These are phyloP conservation scores for Hemileccinum impolitum DNA, from an alignment of 768 basidiomycete species.

Conservation along the genomic window DNA sequence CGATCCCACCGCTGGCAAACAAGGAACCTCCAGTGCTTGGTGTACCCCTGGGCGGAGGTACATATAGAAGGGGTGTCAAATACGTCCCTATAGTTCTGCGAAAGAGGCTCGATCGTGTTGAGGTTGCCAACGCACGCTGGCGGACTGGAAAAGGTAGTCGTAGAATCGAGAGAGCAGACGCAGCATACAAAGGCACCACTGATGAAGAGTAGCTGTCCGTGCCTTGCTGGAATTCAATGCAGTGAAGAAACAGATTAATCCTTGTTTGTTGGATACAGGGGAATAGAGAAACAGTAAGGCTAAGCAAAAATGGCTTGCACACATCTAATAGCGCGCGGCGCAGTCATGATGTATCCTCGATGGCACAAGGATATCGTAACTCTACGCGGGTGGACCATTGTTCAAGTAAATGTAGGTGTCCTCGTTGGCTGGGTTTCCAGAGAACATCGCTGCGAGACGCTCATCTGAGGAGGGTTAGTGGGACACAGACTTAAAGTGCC, in stretches of 20 bases:
- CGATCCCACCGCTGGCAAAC: constrained; percentile 15
- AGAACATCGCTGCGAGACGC: constrained; percentile 57
- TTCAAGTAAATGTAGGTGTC: constrained; percentile 71
- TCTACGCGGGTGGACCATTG: constrained; percentile 41
- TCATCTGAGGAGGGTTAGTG: constrained; percentile 42
- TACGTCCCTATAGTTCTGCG: constrained; percentile 69
- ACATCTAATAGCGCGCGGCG: constrained; percentile 6
- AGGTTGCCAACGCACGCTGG: constrained; percentile 79
- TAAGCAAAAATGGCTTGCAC: constrained; percentile 16
- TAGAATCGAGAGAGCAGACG: constrained; percentile 35
- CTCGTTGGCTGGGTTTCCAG: constrained; percentile 65
- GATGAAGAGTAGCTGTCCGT: constrained; percentile 6
- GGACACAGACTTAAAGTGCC: neutral
- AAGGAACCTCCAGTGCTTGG: constrained; percentile 34
- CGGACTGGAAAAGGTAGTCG: constrained; percentile 59
- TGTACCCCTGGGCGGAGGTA: constrained; percentile 73
- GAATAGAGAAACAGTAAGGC: constrained; percentile 7
- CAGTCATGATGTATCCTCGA: neutral
- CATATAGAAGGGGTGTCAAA: constrained; percentile 52
- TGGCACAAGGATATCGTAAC: neutral
- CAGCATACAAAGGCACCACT: neutral
- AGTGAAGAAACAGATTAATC: constrained; percentile 11
- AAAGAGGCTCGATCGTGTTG: constrained; percentile 65
- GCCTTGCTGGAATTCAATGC: neutral
- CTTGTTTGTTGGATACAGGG: constrained; percentile 11